These are phyloP conservation scores for Aspergillus pseudotamarii DNA, from an alignment of 2,329 filamentous ascomycete species.

Conservation along the genomic window DNA sequence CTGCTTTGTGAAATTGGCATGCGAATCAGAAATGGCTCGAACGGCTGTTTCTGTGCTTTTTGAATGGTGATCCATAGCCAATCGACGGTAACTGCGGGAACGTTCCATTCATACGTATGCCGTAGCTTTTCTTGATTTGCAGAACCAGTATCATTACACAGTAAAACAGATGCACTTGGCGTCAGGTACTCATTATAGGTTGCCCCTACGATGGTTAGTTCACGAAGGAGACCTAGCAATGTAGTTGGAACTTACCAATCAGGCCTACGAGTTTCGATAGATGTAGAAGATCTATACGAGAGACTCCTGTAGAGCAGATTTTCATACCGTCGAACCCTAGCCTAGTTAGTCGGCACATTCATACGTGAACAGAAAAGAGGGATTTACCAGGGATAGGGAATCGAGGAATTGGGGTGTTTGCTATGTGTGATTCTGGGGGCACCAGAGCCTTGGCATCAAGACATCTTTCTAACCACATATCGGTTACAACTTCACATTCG, in stretches of 20 bases:
- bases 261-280: constrained; percentile 74
- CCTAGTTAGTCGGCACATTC: constrained; percentile 19
- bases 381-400: constrained; percentile 59
- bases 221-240: background rate
- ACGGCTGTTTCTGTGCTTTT: constrained; percentile 50
- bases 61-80: constrained; percentile 86
- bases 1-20: constrained; percentile 25
- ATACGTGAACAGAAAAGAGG: background rate
- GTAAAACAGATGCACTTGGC: constrained; percentile 70
- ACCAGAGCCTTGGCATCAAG: constrained; percentile 74
- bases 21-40: constrained; percentile 49
- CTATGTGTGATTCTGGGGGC: constrained; percentile 68
- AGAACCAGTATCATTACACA: constrained; percentile 63
- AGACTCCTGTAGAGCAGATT: constrained; percentile 81
- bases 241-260: constrained; percentile 55
- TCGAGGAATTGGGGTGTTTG: constrained; percentile 74
- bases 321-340: constrained; percentile 68
- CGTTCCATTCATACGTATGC: constrained; percentile 71
- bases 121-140: constrained; percentile 74
- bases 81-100: constrained; percentile 77
- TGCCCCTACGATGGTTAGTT: constrained; percentile 57
- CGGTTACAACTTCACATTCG: constrained; percentile 66
- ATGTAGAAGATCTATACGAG: constrained; percentile 81
- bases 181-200: constrained; percentile 78
- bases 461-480: constrained; percentile 92